Evolutionary conservation across 805 yeast species (phyloP), one percentile per base, ranked within the genome.

Genomic region (Metschnikowia corniflorae): DNA sequence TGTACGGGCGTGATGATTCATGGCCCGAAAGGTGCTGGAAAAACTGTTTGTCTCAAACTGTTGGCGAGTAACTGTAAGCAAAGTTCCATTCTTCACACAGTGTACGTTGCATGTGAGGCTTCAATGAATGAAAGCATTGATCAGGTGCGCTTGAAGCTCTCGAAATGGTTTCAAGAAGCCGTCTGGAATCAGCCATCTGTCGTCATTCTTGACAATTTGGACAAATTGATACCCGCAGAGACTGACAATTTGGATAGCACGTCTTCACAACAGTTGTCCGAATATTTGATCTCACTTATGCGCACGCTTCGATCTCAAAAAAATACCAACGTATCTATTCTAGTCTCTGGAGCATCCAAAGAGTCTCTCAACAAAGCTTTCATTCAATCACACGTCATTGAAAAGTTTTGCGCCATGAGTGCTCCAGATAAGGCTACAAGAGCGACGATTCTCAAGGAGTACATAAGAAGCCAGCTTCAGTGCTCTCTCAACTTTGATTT

Each of bases 21-120:
- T 47, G 97, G 97, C 0, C 61, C 79, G 16, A 65, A 85, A 1
- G 97, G 96, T 0, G 74, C 86, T 43, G 97, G 97, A 0, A 91
- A 91, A 55, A 65, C 93, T 0, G 59, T 77, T 2, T 43, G 82
- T 2, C 51, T 79, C 12, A 57, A 67, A 3, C 62, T 70, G 17
- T 53, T 83, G 0, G 49, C 68, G 0, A 40, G 60, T 1, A 48
- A 50, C 7, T 51, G 84, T 6, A 41, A 52, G 7, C 34, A 55
- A 1, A 53, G 61, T 2, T 56, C 68, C 24, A 74, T 80, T 9
- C 71, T 70, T 50, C 58, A 55, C 34, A 55, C 79, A 20, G 69
- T 71, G 46, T 50, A 68, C 41, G 58, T 84, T 45, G 54, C 68
- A 8, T 77, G 93, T 58, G 77, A 78, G 34, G 49, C 66, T 13